Base-by-base conservation (phyloP, 1,284 basidiomycete genomes). In the Cutaneotrichosporon cavernicola region DNA sequence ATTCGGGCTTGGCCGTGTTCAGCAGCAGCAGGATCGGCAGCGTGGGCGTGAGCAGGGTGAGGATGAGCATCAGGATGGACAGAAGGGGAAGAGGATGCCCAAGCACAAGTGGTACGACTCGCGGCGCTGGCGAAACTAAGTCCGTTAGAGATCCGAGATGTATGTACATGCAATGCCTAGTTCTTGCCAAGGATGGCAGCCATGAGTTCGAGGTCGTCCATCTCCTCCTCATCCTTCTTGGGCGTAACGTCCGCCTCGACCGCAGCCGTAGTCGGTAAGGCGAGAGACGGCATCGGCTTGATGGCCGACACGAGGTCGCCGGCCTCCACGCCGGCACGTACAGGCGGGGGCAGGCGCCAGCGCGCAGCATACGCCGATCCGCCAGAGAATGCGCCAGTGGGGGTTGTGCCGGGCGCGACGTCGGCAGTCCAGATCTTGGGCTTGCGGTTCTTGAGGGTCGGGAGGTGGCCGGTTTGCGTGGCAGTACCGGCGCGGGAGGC, bases 341-440 rank as follows among this genome's bases (percentile, higher is more conserved):
- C 61, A 0, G 72, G 62, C 1, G 65, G 47, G 2, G 75, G 77
- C 57, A 74, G 60, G 22, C 65, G 67, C 80, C 80, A 81, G 38
- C 68, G 70, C 59, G 68, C 56, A 26, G 73, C 69, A 65, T 80
- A 81, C 4, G 32, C 66, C 61, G 66, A 47, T 3, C 76, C 79
- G 26, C 69, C 72, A 2, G 73, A 67, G 63, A 78, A 81, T 49
- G 67, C 64, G 14, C 69, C 69, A 1, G 49, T 38, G n/a, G 65
- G 65, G 52, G 65, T 36, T 0, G 72, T 46, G 13, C 55, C 22
- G 11, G 72, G 52, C 10, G 61, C 59, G 36, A 78, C 60, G 16
- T 61, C 49, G n/a, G 69, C 64, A 32, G 72, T 60, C 79, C 75
- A 79, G 36, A 68, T 56, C 53, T 68, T 64, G 43, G 69, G 68